These are phyloP conservation scores for Pseudogymnoascus sp. DNA, from an alignment of 2,329 filamentous ascomycete species.

Conservation along the genomic window DNA sequence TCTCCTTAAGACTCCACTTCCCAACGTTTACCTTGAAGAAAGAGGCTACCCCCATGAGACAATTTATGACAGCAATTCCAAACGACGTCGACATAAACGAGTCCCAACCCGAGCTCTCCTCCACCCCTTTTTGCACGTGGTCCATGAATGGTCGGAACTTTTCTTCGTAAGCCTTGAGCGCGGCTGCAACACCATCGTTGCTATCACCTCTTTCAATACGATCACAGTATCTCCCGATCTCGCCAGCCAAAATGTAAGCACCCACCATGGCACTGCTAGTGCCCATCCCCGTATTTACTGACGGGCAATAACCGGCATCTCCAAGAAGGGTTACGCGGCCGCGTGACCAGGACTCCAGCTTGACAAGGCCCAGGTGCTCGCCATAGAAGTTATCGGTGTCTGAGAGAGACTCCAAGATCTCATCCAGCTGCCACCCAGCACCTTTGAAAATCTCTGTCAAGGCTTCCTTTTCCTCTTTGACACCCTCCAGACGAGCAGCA, in stretches of 20 bases:
- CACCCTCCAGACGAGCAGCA: conserved; percentile 23
- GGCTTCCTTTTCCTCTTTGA: conserved; percentile 32
- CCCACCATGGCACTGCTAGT: conserved; percentile 40
- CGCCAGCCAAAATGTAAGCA: conserved; percentile 49
- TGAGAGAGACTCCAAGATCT: conserved; percentile 36
- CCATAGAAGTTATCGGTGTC: conserved; percentile 38
- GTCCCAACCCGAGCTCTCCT: not conserved
- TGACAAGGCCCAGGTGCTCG: conserved; percentile 37
- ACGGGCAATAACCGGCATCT: conserved; percentile 45
- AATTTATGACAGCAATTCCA: conserved; percentile 29
- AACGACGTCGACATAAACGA: conserved; percentile 27
- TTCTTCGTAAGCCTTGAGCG: conserved; percentile 37
- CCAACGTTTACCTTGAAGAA: conserved; percentile 31
- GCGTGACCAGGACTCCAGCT: conserved; percentile 34
- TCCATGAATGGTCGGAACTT: conserved; percentile 37
- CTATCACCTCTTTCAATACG: conserved; percentile 28
- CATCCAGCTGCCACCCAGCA: conserved; percentile 37
- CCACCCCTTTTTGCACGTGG: conserved; percentile 30
- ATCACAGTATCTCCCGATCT: conserved; percentile 28
- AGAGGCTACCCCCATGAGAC: conserved; percentile 26
- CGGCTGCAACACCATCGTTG: conserved; percentile 38
- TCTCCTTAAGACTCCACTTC: conserved; percentile 28
- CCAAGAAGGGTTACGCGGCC: conserved; percentile 44
- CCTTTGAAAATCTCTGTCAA: conserved; percentile 34
- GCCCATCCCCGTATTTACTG: conserved; percentile 42